Evolutionary conservation across 208 protist genomes (phyloP).

Genomic region (Leishmania amazonensis): DNA sequence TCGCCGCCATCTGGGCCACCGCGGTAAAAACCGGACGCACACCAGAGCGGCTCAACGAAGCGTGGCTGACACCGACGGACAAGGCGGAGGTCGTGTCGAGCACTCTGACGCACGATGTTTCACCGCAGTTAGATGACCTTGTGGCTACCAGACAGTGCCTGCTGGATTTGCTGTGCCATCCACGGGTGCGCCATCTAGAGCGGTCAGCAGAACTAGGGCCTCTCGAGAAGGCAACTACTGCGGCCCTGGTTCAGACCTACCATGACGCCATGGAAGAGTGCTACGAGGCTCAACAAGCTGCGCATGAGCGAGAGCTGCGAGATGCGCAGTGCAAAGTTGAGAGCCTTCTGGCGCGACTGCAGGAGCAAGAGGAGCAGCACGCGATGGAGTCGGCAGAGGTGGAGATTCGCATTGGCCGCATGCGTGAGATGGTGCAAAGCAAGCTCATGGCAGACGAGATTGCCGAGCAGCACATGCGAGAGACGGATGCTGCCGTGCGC

Average conservation of each 20-base stretch:
- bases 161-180: slow-evolving; percentile 11
- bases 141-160: slow-evolving; percentile 16
- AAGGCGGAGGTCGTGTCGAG: slow-evolving; percentile 19
- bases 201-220: background rate
- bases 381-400: slow-evolving; percentile 20
- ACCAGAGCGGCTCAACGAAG: slow-evolving; percentile 16
- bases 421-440: slow-evolving; percentile 54
- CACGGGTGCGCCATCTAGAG: slow-evolving; percentile 12
- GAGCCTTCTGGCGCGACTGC: slow-evolving; percentile 2
- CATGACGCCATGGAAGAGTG: background rate
- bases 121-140: slow-evolving; percentile 19
- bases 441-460: slow-evolving; percentile 65
- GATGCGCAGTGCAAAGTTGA: background rate
- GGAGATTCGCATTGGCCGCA: slow-evolving; percentile 40
- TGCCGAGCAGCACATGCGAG: slow-evolving; percentile 46
- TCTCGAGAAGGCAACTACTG: slow-evolving; percentile 10
- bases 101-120: background rate
- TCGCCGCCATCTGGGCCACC: slow-evolving; percentile 13
- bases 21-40: slow-evolving; percentile 4
- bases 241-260: slow-evolving; percentile 20
- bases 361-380: slow-evolving; percentile 20
- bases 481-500: slow-evolving; percentile 51
- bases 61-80: slow-evolving; percentile 24
- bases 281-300: slow-evolving; percentile 5
- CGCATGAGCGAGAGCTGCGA: slow-evolving; percentile 12